These are phyloP conservation scores for Neophaeococcomyces aloes DNA, from an alignment of 2,329 filamentous ascomycete species.

Conservation along the genomic window DNA sequence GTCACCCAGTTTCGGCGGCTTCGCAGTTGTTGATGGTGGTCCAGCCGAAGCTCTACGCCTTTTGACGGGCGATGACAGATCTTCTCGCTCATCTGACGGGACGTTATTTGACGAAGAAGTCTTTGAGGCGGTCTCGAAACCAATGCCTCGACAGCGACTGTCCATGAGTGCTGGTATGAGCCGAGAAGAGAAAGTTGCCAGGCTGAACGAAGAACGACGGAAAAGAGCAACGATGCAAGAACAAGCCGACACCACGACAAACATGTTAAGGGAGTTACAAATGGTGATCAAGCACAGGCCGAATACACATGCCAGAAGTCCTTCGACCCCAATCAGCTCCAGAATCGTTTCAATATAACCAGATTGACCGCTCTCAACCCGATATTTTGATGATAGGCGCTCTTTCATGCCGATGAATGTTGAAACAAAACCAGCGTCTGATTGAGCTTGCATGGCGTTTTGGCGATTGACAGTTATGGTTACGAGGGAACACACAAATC, in stretches of 20 bases:
- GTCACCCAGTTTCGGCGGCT: constrained; percentile 36
- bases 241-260: constrained; percentile 68
- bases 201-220: constrained; percentile 77
- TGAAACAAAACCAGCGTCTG: too few species aligned
- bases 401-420: too few species aligned
- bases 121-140: constrained; percentile 80
- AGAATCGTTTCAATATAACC: constrained; percentile 1
- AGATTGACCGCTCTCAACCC: neutral
- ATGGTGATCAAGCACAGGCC: constrained; percentile 63
- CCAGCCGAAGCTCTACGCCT: constrained; percentile 63
- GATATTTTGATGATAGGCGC: too few species aligned
- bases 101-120: constrained; percentile 58
- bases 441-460: too few species aligned
- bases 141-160: constrained; percentile 54
- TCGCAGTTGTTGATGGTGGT: constrained; percentile 43
- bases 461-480: too few species aligned
- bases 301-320: constrained; percentile 22
- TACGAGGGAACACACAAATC: too few species aligned
- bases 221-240: constrained; percentile 61
- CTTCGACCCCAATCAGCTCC: neutral
- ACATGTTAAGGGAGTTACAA: constrained; percentile 87
- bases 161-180: constrained; percentile 46
- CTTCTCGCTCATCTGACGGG: constrained; percentile 29
- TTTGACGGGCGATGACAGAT: constrained; percentile 58
- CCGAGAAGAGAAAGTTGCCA: constrained; percentile 75